These are phyloP conservation scores for Sodiomyces alkalinus DNA, from an alignment of 2,329 filamentous ascomycete genomes.

Conservation along the genomic window DNA sequence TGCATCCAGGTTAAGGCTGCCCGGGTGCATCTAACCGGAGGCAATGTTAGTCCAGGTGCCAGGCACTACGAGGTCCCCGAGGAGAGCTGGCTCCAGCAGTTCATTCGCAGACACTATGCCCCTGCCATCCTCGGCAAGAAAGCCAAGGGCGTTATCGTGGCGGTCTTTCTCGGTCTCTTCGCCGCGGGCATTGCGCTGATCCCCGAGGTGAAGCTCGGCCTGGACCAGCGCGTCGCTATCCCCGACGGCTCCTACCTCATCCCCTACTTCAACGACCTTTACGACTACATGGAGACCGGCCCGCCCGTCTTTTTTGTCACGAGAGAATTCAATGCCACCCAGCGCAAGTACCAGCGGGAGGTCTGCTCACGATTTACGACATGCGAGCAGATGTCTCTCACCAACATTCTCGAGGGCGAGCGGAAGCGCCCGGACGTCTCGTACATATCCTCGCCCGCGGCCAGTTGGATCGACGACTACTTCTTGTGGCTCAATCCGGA, in stretches of 20 bases:
- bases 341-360: conserved; percentile 62
- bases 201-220: conserved; percentile 68
- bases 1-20: conserved; percentile 71
- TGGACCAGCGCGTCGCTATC: conserved; percentile 90
- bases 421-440: conserved; percentile 78
- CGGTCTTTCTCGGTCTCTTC: conserved; percentile 76
- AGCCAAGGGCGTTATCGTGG: conserved; percentile 60
- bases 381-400: conserved; percentile 68
- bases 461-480: conserved; percentile 91
- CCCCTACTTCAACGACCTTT: conserved; percentile 90
- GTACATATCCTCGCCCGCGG: conserved; percentile 75
- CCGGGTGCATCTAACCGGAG: conserved; percentile 46
- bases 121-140: conserved; percentile 67
- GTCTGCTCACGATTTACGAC: conserved; percentile 85
- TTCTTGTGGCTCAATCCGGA: conserved; percentile 79
- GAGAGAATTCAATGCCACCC: conserved; percentile 61
- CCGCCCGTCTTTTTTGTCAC: conserved; percentile 96
- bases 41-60: conserved; percentile 42
- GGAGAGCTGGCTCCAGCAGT: conserved; percentile 68
- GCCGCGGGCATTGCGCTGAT: conserved; percentile 73
- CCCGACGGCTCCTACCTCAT: conserved; percentile 91
- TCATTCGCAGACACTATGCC: conserved; percentile 84
- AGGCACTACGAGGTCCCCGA: conserved; percentile 62
- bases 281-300: conserved; percentile 79
- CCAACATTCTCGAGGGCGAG: conserved; percentile 87